Evolutionary conservation across 306 rosid species (phyloP), one percentile per base, ranked within the genome.

Genomic region (Trifolium dubium): DNA sequence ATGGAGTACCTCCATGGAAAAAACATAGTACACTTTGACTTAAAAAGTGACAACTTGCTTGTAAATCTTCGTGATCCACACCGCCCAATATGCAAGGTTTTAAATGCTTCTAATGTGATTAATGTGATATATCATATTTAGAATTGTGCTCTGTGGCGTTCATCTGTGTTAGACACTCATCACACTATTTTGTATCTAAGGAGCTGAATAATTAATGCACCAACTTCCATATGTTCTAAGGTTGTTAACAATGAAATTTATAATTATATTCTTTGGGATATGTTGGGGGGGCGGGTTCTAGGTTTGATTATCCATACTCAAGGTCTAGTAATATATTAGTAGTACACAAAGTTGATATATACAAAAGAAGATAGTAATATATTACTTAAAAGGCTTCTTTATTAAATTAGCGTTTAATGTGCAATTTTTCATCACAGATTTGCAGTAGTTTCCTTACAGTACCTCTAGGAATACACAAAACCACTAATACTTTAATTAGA

Each of bases 1-100:
- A 91, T 93, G 98, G 98, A 93, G 83, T 93, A 93, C 61, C 74
- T 93, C 84, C 98, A 93, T 81, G 96, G 89, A 67, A 93, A 89
- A 83, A 93, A 91, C 76, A 88, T 93, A 62, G 98, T 93, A 40
- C 98, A 93, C 87, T 93, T 93, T 75, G 97, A 93, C 83, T 84
- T 93, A 85, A 93, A 93, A 88, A 91, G 98, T 77, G 98, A 93
- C 86, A 93, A 93, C 83, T 81, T 93, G 71, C 92, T 93, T 31
- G 98, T 93, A 73, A 93, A 93, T 83, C 97, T 93, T 40, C 86
- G 96, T 63, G 98, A 93, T 84, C 89, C 92, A 29, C 98, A 89
- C 79, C 94, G 94, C 71, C 96, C 98, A 32, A 89, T 91, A 76
- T 93, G 98, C 89, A 91, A 91, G 96, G 97, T 89, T 78, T 73